These are phyloP conservation scores for Schizophyllum commune DNA, from an alignment of 1,284 basidiomycete species.

Conservation along the genomic window DNA sequence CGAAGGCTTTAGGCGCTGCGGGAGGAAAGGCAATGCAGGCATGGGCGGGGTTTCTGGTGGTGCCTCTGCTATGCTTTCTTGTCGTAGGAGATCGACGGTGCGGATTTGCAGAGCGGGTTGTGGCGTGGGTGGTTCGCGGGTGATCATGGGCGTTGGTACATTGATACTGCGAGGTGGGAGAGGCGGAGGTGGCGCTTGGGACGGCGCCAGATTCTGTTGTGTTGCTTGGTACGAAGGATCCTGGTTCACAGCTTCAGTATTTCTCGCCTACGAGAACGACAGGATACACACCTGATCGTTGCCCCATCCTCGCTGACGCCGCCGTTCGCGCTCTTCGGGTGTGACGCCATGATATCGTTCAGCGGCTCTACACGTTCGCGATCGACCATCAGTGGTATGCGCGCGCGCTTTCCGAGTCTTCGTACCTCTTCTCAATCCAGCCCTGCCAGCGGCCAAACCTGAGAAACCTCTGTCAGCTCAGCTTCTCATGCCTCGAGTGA, in stretches of 20 bases:
- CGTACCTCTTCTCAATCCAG: conserved; percentile 78
- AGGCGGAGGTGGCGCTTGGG: background rate
- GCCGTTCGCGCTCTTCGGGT: conserved; percentile 45
- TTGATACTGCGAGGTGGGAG: background rate
- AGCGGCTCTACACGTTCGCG: conserved; percentile 49
- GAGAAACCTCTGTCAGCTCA: background rate
- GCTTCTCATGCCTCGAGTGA: background rate
- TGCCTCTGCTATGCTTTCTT: conserved; percentile 10
- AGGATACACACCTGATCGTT: conserved; percentile 20
- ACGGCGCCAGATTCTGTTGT: background rate
- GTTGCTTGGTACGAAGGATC: background rate
- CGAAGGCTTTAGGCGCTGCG: conserved; percentile 45
- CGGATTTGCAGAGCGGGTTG: conserved; percentile 32
- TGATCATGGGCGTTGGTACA: conserved; percentile 13
- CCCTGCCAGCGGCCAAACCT: conserved; percentile 78
- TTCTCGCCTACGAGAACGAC: background rate
- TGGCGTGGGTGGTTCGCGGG: conserved; percentile 16
- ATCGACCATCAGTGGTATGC: background rate
- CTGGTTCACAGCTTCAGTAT: background rate
- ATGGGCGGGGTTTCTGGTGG: conserved; percentile 24
- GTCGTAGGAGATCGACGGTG: conserved; percentile 27
- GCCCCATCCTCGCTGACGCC: conserved; percentile 65
- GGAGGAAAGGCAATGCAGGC: conserved; percentile 36
- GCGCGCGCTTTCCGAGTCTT: background rate
- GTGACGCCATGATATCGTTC: conserved; percentile 65